Base-by-base conservation (phyloP, 148 eudicot genomes). In the Fagopyrum tataricum region DNA sequence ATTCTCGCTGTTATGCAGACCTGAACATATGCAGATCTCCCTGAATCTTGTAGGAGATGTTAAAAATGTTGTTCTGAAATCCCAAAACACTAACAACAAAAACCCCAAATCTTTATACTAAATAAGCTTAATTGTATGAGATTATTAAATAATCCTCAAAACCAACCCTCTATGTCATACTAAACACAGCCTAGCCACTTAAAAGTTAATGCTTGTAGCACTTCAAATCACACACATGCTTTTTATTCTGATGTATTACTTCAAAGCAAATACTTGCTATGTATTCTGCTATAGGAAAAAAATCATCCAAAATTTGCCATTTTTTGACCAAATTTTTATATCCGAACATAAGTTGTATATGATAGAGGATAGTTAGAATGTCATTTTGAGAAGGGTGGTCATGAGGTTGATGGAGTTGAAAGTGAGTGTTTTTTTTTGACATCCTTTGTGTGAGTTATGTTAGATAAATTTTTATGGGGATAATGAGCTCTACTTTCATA, bases 371-470 rank as follows among this genome's bases (percentile, higher is more conserved):
- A 95, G 64, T 82, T 90, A 70, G 90, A 74, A 68, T 89, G 81
- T 78, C 97, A 95, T 80, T 90, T 85, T 70, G 78, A 81, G 67
- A 79, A 84, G 49, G 96, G 97, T 76, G 89, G 87, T 78, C 85
- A 90, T 31, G 94, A 85, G 81, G 94, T 90, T 74, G 99, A 95
- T 79, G 96, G 99, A 13, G 84, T 80, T 74, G 88, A 88, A 83
- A 85, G 89, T 84, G 97, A 95, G 99, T 82, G 99, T 97, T 77
- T 95, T 91, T 76, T 79, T 82, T 78, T 97, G 97, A 68, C 97
- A 90, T 84, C 97, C 96, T 40, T 68, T 78, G 17, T 95, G 99
- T 76, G 88, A 95, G 82, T 95, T 87, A 84, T 95, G 99, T 80
- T 82, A 72, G 58, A 84, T 77, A 37, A 93, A 91, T 44, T 95